Evolutionary conservation across 352 stramenopile species (phyloP).

Genomic region (Phytopythium oedochilum): DNA sequence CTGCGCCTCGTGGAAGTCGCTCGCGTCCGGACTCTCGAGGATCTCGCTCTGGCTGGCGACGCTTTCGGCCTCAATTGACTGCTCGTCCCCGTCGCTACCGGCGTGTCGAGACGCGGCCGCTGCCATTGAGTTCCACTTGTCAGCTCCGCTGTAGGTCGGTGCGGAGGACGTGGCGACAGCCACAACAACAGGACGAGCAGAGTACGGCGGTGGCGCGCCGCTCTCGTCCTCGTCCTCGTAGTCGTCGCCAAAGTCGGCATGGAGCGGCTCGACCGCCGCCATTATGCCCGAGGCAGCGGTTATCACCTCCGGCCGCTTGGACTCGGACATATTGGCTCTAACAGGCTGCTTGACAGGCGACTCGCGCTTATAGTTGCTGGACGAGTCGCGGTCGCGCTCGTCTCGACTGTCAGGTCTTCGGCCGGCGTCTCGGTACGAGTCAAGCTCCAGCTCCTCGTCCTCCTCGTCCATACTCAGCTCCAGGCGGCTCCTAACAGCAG

Average conservation of each 20-base stretch:
- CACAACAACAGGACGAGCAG: background rate
- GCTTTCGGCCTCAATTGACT: slow-evolving; percentile 22
- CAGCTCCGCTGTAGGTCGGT: background rate
- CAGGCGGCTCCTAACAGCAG: slow-evolving; percentile 15
- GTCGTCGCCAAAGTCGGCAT: background rate
- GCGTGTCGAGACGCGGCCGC: background rate
- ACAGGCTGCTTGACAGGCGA: background rate
- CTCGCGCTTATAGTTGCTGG: background rate
- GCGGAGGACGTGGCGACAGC: background rate
- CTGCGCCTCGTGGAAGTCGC: background rate
- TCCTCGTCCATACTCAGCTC: slow-evolving; percentile 58
- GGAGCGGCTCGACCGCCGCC: background rate
- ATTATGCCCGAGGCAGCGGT: too few relatives aligned
- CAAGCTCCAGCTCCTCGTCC: slow-evolving; percentile 40
- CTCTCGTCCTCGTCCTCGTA: slow-evolving; percentile 15
- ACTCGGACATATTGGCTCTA: background rate
- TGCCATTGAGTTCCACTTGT: background rate
- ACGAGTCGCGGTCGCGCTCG: slow-evolving; percentile 8
- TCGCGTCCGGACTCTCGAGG: slow-evolving; percentile 11
- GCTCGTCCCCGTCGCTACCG: slow-evolving; percentile 3
- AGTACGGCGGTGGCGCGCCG: background rate
- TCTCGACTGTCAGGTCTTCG: slow-evolving; percentile 7
- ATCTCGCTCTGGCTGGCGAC: slow-evolving; percentile 30
- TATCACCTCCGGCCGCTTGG: background rate
- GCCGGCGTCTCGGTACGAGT: slow-evolving; percentile 14